These are phyloP conservation scores for Naganishia liquefaciens DNA, from an alignment of 1,284 basidiomycete genomes.

Conservation along the genomic window DNA sequence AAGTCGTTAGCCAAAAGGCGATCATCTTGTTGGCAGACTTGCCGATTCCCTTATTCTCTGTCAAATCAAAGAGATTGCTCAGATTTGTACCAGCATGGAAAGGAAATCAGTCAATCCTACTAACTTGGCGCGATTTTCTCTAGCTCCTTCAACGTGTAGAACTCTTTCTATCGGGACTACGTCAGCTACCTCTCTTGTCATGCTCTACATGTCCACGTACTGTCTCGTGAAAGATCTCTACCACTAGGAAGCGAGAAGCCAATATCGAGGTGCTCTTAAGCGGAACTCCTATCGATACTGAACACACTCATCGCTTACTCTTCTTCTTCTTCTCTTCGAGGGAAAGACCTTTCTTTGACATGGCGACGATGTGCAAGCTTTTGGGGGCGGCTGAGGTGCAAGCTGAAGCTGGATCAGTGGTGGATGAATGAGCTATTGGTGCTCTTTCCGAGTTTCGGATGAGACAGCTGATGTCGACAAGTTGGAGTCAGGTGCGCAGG, in stretches of 20 bases:
- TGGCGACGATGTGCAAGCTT: conserved; percentile 25
- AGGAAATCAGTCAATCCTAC: conserved; percentile 24
- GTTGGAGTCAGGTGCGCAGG: no score
- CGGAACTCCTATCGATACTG: background rate
- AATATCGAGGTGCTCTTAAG: background rate
- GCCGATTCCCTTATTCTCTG: conserved; percentile 86
- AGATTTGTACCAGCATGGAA: background rate
- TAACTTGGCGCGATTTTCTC: conserved; percentile 63
- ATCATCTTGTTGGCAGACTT: conserved; percentile 32
- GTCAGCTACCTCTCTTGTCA: no score
- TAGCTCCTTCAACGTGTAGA: conserved; percentile 80
- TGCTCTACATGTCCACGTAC: conserved; percentile 55
- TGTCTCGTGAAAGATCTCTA: conserved; percentile 87
- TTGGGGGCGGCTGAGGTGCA: no score
- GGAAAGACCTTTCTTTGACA: conserved; percentile 51
- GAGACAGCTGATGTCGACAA: no score
- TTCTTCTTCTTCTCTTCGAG: conserved; percentile 52
- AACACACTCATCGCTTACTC: conserved; percentile 42
- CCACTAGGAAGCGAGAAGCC: conserved; percentile 49
- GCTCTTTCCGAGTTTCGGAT: no score
- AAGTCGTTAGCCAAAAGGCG: background rate
- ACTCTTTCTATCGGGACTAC: conserved; percentile 67
- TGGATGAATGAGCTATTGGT: background rate
- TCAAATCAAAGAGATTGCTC: conserved; percentile 55
- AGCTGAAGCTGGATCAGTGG: background rate